Percentiles rank a stretch among this genome's conserved stretches.
These are phyloP conservation scores for Linnemannia exigua DNA, from an alignment of 192 early-diverging fungal species.

Conservation along the genomic window DNA sequence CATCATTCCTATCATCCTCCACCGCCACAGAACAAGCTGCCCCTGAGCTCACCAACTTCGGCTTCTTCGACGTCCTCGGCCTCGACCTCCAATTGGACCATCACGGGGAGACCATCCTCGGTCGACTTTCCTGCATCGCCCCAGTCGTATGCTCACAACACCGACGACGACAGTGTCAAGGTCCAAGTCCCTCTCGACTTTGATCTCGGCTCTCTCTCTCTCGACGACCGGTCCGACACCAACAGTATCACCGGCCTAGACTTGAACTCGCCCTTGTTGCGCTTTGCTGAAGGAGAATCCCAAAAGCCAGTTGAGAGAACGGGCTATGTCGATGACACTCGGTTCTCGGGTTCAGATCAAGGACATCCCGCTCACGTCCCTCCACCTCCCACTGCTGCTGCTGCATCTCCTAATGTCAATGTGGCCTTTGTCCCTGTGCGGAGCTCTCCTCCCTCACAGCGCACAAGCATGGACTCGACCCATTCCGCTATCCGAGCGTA, in stretches of 20 bases:
- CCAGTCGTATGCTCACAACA: neutral
- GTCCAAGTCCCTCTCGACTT: constrained; percentile 32
- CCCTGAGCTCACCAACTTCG: constrained; percentile 18
- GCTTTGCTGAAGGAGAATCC: constrained; percentile 39
- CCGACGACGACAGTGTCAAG: constrained; percentile 8
- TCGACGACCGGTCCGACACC: constrained; percentile 8
- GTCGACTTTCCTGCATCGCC: neutral
- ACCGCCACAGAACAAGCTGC: constrained; percentile 1
- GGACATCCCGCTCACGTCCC: neutral
- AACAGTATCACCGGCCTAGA: constrained; percentile 5
- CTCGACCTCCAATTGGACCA: constrained; percentile 18
- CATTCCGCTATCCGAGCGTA: constrained; percentile 21
- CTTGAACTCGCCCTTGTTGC: constrained; percentile 18
- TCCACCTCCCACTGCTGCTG: neutral
- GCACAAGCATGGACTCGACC: neutral
- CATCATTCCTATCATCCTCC: neutral
- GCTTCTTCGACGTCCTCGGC: constrained; percentile 21
- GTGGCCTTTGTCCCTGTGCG: neutral
- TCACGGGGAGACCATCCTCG: neutral
- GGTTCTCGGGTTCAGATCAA: constrained; percentile 43
- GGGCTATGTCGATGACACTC: constrained; percentile 50
- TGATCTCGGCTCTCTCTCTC: constrained; percentile 37
- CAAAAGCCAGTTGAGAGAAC: constrained; percentile 43
- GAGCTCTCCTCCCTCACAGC: neutral
- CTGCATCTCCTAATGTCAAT: neutral